phyloP scores from a whole-genome alignment of 257 asterid species.

The Solanum chaucha region DNA sequence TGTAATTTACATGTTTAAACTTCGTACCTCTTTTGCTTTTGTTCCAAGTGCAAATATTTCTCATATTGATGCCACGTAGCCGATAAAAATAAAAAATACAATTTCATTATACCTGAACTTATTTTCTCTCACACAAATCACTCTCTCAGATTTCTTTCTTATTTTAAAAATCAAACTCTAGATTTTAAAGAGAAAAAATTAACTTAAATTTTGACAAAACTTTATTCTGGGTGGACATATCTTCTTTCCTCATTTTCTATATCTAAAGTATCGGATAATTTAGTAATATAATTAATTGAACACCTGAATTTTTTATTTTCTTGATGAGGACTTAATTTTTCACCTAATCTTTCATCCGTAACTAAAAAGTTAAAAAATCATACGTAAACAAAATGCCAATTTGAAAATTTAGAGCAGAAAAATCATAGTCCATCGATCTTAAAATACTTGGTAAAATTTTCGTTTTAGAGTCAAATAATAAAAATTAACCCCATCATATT shows the following conservation, averaged over 20 bases:
- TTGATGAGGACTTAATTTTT: no score
- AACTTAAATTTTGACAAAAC: neutral
- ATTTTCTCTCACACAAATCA: neutral
- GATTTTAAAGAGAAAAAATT: neutral
- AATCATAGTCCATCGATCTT: no score
- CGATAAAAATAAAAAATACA: neutral
- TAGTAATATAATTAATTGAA: neutral
- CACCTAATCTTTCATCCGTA: neutral
- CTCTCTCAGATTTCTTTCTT: neutral
- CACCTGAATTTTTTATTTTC: neutral
- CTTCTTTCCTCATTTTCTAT: neutral
- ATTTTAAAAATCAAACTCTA: neutral
- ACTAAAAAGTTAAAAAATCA: no score
- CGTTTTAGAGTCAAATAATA: no score
- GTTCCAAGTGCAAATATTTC: neutral
- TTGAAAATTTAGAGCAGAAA: neutral
- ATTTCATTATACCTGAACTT: neutral
- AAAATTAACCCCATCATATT: no score
- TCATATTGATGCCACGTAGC: neutral
- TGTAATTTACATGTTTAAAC: neutral
- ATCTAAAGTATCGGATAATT: neutral
- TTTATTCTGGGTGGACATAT: neutral
- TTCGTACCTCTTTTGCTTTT: neutral
- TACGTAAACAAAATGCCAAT: no score
- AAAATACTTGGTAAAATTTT: neutral